Percentiles rank a stretch among this genome's conserved stretches.
phyloP scores from a whole-genome alignment of 164 flowering plant genomes.

The Sextonia rubra region DNA sequence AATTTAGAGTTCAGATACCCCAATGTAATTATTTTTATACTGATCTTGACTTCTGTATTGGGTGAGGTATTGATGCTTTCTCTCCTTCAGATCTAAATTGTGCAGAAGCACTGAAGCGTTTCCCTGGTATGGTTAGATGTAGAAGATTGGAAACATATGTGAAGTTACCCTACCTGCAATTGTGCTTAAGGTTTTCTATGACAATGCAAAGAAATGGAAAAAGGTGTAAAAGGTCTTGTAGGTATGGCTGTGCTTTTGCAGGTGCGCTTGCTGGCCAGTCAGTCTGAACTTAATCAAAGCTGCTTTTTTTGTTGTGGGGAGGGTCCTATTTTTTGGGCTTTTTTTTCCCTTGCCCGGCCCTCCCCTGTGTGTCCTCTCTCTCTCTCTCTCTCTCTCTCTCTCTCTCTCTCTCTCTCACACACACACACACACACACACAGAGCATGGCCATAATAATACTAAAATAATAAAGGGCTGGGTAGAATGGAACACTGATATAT shows the following conservation, averaged over 20 bases:
- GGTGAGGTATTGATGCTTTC: too few species aligned
- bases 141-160: background rate
- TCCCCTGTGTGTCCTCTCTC: background rate
- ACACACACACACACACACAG: background rate
- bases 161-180: too few species aligned
- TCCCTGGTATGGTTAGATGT: too few species aligned
- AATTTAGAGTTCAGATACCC: too few species aligned
- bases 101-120: too few species aligned
- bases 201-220: background rate
- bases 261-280: conserved; percentile 7
- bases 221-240: background rate
- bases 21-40: too few species aligned
- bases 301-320: background rate
- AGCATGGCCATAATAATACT: background rate
- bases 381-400: background rate
- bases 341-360: background rate
- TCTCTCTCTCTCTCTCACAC: background rate
- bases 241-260: background rate
- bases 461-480: too few species aligned
- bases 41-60: too few species aligned
- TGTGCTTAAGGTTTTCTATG: too few species aligned
- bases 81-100: too few species aligned
- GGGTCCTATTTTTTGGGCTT: background rate
- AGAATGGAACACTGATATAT: too few species aligned
- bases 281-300: background rate